These are phyloP conservation scores for Hygrophila difformis DNA, from an alignment of 257 asterid species.

Conservation along the genomic window DNA sequence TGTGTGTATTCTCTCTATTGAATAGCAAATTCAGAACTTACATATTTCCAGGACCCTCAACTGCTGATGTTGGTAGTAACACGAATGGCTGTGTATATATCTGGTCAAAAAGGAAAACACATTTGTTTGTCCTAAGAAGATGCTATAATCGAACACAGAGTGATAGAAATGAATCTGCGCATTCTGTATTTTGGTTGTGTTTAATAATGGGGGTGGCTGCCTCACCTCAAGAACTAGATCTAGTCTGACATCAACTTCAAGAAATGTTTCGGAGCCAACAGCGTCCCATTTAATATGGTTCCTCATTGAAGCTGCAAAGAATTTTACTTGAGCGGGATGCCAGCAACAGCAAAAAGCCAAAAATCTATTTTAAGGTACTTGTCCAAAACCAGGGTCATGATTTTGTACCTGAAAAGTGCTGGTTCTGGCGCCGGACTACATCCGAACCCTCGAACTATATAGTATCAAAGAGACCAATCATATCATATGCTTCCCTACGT, in stretches of 20 bases:
- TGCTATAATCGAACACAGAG: no score
- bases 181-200: no score
- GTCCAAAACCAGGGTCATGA: no score
- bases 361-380: no score
- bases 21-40: conserved; percentile 20
- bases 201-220: background rate
- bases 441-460: conserved; percentile 60
- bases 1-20: background rate
- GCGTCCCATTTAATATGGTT: conserved; percentile 50
- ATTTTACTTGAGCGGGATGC: no score
- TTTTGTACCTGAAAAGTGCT: conserved; percentile 43
- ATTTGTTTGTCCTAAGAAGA: background rate
- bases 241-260: conserved; percentile 38
- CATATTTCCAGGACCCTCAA: conserved; percentile 73
- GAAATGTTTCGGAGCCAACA: conserved; percentile 26
- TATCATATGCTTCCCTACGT: no score
- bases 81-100: conserved; percentile 57
- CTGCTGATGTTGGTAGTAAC: conserved; percentile 67
- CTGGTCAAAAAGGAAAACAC: conserved; percentile 30
- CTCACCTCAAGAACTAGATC: conserved; percentile 32
- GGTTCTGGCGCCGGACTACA: conserved; percentile 39
- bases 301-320: conserved; percentile 49
- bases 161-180: no score
- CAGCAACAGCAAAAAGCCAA: conserved; percentile 15
- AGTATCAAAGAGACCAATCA: no score